Base-by-base conservation (phyloP, 441 rosid genomes). In the Bruguiera hainesii region DNA sequence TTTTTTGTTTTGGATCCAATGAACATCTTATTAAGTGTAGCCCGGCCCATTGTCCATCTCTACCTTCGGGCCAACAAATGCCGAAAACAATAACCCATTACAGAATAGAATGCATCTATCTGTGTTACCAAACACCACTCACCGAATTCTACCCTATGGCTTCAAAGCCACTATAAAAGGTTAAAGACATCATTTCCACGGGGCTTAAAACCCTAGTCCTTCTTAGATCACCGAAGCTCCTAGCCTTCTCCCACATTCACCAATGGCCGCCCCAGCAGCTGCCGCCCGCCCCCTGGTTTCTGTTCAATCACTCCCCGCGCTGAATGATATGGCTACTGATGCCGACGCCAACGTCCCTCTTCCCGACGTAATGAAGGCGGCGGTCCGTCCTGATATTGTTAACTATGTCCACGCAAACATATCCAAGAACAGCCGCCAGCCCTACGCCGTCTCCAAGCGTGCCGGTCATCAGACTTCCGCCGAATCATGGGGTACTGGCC, bases 401-500 rank as follows among this genome's bases (percentile, higher is more conserved):
- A 76, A 46, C 56, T 89, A 75, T 61, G 94, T 86, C 23, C 98
- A 89, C 78, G 37, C 81, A 11, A 76, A 88, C 21, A 84, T 89
- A 50, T 89, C 96, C 42, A 89, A 89, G 66, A 93, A 93, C 78
- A 73, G 83, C 69, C 89, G 97, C 30, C 97, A 89, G 69, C 94
- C 97, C 18, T 91, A 91, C 60, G 96, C 97, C 10, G 97, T 91
- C 33, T 91, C 94, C 56, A 84, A 78, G 72, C 37, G 46, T 0
- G 97, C 96, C 35, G 97, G 97, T 16, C 98, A 93, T 71, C 98
- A 93, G 73, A 93, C 98, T 71, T 93, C 97, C 3, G 97, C 97
- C 33, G 97, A 91, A 72, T 89, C 96, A 0, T 91, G 97, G 96
- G 97, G 98, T 30, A 94, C 99, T 0, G 99, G 99, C 2, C 99